Conservation (phyloP, 768 basidiomycete species). For the Termitomyces sp. region DNA sequence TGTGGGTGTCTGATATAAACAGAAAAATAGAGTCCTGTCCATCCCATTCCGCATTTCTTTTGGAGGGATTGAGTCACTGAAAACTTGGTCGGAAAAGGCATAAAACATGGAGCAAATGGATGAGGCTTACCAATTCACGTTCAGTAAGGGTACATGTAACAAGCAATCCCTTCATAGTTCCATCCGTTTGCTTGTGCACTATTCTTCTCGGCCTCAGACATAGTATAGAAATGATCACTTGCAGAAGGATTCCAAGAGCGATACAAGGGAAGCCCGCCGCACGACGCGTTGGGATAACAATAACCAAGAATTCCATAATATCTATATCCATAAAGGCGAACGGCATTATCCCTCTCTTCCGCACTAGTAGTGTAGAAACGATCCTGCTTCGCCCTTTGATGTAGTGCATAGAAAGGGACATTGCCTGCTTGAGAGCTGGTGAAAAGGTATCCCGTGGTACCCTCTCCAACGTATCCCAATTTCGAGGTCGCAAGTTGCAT, state of each 20-base stretch:
- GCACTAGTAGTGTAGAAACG: conserved; percentile 20
- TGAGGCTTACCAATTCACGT: neutral
- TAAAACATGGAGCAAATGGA: too few relatives aligned
- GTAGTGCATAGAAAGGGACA: conserved; percentile 18
- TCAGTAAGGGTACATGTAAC: conserved; percentile 14
- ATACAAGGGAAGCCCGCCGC: conserved; percentile 16
- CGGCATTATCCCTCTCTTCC: conserved; percentile 11
- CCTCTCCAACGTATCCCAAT: conserved; percentile 12
- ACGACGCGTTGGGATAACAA: conserved; percentile 7
- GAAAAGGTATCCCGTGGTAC: conserved; percentile 15
- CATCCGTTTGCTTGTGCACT: conserved; percentile 8
- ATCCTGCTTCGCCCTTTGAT: conserved; percentile 4
- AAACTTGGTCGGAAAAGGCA: neutral
- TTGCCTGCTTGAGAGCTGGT: conserved; percentile 2
- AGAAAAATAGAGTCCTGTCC: neutral
- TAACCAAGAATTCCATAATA: conserved; percentile 15
- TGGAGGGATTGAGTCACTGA: neutral
- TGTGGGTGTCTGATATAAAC: neutral
- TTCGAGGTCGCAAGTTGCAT: conserved; percentile 8
- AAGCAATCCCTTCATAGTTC: conserved; percentile 13
- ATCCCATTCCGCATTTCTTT: neutral
- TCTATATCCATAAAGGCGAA: conserved; percentile 6
- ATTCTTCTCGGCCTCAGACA: conserved; percentile 13
- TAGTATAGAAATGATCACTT: conserved; percentile 23
- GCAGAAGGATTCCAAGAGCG: conserved; percentile 13